Evolutionary conservation across 352 stramenopile genomes (phyloP), one percentile per base, ranked within the genome.

Genomic region (Thalassiosira hispida): DNA sequence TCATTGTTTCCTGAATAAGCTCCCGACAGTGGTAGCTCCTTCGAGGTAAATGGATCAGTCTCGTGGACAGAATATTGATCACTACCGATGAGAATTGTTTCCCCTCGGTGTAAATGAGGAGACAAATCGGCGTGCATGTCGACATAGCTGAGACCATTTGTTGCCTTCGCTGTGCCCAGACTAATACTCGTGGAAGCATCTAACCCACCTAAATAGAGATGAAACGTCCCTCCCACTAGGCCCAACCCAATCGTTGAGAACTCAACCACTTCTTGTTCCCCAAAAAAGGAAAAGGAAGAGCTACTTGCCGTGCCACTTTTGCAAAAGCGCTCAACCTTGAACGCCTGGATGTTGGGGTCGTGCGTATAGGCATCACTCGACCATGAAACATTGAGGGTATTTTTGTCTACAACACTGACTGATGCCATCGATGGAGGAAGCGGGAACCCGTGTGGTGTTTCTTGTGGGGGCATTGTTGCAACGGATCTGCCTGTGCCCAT

Each of bases 91-190:
- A 90, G 62, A 16, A 98, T 84, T 7, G 92, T 25, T 68, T 98
- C 96, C 4, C 95, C 95, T 18, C 84, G 87, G 12, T 90, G 68
- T 11, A 98, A 68, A 25, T 94, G 73, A n/a, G 93, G 88, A 22
- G 95, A 97, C 25, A 98, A 83, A 70, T 98, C 96, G 0, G 80
- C 57, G 8, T 93, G 92, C 0, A 94, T 98, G n/a, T 92, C 90
- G 7, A 98, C 56, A 69, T 79, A 87, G 47, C 68, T 81, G 33
- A 78, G 46, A 16, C 84, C 81, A 61, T 85, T 70, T 18, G 62
- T 71, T 20, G 80, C 76, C 40, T 81, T 78, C 0, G 84, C 90
- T 9, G 83, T 90, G 29, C 84, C 84, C 18, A 91, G 77, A 35
- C 92, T 79, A 23, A 80, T 42, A 25, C 49, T 55, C 6, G 81